Evolutionary conservation across 2,329 filamentous ascomycete genomes (phyloP), one percentile per base, ranked within the genome.

Genomic region (Beauveria caledonica): DNA sequence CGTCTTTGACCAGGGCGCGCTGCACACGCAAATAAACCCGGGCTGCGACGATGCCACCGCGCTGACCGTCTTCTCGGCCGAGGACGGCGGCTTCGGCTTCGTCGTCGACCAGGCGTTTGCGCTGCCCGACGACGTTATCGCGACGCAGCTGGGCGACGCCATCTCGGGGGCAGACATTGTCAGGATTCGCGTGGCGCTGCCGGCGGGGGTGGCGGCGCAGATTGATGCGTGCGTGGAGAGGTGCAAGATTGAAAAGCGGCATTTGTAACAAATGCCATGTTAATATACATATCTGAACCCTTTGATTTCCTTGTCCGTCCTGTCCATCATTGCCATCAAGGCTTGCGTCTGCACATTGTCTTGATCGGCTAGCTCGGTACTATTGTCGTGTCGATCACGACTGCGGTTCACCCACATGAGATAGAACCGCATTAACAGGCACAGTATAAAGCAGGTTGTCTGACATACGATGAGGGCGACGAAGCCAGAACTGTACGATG

Each of bases 401-500:
- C 74, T 78, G 64, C 72, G 75, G 64, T 86, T 86, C 69, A 82
- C 74, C 51, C 71, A 68, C 17, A 68, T 73, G 19, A 85, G 73
- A 60, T 83, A 78, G 66, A 76, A 79, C 11, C 82, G 72, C 62
- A 85, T 70, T 46, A 76, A 77, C 11, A 78, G 65, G 42, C 66
- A 65, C 9, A 61, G 70, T 1, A 77, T 42, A 1, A 83, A 76
- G 59, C 82, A 73, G 25, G 80, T 66, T 0, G 76, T 76, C 66
- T 86, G 86, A 69, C 83, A 86, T 6, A 81, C 79, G 58, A 88
- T 76, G 64, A 86, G 83, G 2, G 82, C 82, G 6, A 80, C 75
- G 64, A 87, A 86, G 0, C 83, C 85, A 44, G 81, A 84, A 51
- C 80, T 77, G 68, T 88, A 89, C 1, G 77, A 73, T 0, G 86